Percentiles rank a stretch among this genome's conserved stretches.
phyloP scores from a whole-genome alignment of 2,329 filamentous ascomycete genomes.

The Neonectria neomacrospora region DNA sequence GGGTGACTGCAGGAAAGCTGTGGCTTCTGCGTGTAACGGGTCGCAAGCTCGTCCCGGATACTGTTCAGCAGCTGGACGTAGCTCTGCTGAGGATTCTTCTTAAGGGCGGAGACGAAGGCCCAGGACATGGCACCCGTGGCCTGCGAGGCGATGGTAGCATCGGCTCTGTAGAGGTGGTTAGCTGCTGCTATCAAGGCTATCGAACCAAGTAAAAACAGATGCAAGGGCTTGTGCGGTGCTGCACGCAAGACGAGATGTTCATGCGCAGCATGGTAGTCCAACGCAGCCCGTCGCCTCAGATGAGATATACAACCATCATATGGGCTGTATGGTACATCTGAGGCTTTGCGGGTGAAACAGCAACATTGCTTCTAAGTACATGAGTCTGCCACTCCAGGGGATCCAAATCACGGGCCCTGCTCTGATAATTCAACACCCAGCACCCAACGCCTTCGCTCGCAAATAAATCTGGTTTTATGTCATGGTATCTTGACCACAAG shows the following conservation, averaged over 20 bases:
- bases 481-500: neutral
- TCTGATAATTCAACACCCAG: neutral
- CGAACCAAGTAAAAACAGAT: neutral
- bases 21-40: constrained; percentile 92
- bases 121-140: constrained; percentile 98
- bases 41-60: constrained; percentile 89
- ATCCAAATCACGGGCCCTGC: neutral
- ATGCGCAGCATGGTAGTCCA: constrained; percentile 40
- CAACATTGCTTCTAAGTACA: constrained; percentile 37
- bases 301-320: constrained; percentile 50
- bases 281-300: constrained; percentile 61
- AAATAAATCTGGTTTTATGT: neutral
- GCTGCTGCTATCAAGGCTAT: constrained; percentile 4
- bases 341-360: constrained; percentile 49
- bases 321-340: constrained; percentile 53
- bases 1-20: constrained; percentile 98
- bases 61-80: constrained; percentile 97
- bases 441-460: constrained; percentile 12
- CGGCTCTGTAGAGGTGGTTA: constrained; percentile 69
- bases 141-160: constrained; percentile 89
- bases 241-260: neutral
- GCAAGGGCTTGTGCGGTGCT: neutral
- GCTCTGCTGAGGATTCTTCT: constrained; percentile 97
- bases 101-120: constrained; percentile 92
- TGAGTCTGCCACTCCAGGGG: constrained; percentile 11